Evolutionary conservation across 192 early-diverging fungal genomes (phyloP).

Genomic region (Backusella macrospora): DNA sequence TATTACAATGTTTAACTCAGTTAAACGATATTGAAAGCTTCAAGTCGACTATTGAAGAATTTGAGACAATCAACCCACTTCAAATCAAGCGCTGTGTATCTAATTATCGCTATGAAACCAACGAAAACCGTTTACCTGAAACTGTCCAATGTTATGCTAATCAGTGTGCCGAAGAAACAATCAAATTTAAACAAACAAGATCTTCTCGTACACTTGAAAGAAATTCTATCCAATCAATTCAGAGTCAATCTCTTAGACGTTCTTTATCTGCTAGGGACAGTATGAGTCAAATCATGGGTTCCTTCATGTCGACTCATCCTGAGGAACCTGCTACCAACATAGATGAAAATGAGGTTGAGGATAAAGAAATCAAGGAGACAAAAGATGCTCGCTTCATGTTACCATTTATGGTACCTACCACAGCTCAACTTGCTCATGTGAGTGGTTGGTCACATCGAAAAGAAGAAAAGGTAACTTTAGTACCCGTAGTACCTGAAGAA

Average conservation of each 20-base stretch:
- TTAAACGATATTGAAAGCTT: constrained; percentile 71
- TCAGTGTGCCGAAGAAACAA: constrained; percentile 72
- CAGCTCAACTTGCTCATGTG: constrained; percentile 37
- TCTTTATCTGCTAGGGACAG: constrained; percentile 26
- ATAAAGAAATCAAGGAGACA: constrained; percentile 36
- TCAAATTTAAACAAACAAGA: constrained; percentile 28
- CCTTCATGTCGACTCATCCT: constrained; percentile 18
- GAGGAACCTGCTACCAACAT: neutral
- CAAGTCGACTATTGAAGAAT: constrained; percentile 70
- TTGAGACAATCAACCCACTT: constrained; percentile 66
- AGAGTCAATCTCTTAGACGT: constrained; percentile 13
- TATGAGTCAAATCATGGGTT: constrained; percentile 36
- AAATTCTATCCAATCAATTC: neutral
- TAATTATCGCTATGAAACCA: constrained; percentile 90
- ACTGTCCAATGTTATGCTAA: constrained; percentile 79
- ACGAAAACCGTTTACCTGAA: constrained; percentile 69
- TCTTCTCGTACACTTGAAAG: constrained; percentile 17
- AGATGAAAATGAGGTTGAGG: constrained; percentile 30
- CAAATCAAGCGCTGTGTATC: constrained; percentile 79
- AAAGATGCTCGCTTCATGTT: constrained; percentile 58
- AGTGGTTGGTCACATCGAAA: neutral
- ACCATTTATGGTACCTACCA: constrained; percentile 66
- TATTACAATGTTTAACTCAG: constrained; percentile 79
- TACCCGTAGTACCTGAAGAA: constrained; percentile 36
- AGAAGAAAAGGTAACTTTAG: constrained; percentile 9